Base-by-base conservation (phyloP, 495 filamentous ascomycete genomes). In the Cercophora samala region DNA sequence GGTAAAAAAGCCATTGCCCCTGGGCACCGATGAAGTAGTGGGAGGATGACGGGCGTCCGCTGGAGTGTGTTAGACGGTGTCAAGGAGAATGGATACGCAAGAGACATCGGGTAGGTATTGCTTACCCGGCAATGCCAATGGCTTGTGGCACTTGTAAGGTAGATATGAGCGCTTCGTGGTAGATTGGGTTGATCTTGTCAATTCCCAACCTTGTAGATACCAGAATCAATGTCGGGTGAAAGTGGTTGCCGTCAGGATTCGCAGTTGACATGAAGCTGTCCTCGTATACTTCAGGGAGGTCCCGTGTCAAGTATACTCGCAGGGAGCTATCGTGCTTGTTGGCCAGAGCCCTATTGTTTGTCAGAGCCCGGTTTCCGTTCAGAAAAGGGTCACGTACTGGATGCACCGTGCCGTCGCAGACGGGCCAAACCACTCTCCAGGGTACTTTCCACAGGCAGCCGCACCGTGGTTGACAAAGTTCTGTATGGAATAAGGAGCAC, bases 391-490 rank as follows among this genome's bases (percentile, higher is more conserved):
- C 15, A 81, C 92, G 72, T 78, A 97, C 93, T 96, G 89, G 63
- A 99, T 97, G 76, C 96, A 97, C 65, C 88, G 87, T n/a, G 96
- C 92, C 2, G 96, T 96, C 5, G 96, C 95, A 18, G 92, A 97
- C n/a, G 96, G 96, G 11, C 96, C 96, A 82, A 99, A 99, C 96
- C 96, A 99, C 78, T 97, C 91, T 24, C 96, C 96, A 0, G 96
- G 94, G 75, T 93, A 90, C 74, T 97, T 98, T 6, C 92, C 93
- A 74, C 95, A 99, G 15, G 90, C 90, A 37, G 85, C 82, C 19
- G 94, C 92, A 3, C 96, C 96, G 71, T 96, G 89, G 60, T 89
- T 82, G 26, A 98, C 96, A 71, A 99, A 99, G 67, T 86, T 90
- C 70, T 99, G 96, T 73, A 99, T 94, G 8, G 95, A 98, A 74